phyloP scores from a whole-genome alignment of 176 grass and related monocot species.

The Phragmites australis region DNA sequence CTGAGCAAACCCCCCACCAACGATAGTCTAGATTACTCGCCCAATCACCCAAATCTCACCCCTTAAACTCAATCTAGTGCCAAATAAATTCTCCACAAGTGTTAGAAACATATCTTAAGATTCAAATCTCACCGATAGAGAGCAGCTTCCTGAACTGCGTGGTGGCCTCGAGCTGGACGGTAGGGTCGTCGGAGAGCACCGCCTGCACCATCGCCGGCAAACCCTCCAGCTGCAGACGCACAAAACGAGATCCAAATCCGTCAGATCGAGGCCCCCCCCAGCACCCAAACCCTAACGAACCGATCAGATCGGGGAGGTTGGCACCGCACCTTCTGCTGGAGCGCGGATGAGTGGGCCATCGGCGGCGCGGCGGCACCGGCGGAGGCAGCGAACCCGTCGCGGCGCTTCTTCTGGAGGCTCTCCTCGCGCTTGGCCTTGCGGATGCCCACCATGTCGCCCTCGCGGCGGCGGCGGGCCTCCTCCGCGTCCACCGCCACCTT shows the following conservation, averaged over 20 bases:
- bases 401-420: conserved; percentile 78
- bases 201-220: conserved; percentile 74
- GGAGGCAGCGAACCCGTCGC: conserved; percentile 50
- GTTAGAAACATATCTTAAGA: not conserved
- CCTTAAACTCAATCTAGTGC: not conserved
- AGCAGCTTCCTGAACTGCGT: conserved; percentile 89
- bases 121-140: conserved; percentile 63
- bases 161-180: conserved; percentile 71
- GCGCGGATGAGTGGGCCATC: conserved; percentile 40
- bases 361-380: conserved; percentile 12
- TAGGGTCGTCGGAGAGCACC: conserved; percentile 68
- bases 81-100: not conserved
- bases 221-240: conserved; percentile 55
- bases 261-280: conserved; percentile 38
- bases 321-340: conserved; percentile 64
- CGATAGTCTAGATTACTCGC: not conserved
- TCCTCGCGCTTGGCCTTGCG: conserved; percentile 76
- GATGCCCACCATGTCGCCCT: conserved; percentile 78
- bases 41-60: not conserved
- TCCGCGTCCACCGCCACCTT: conserved; percentile 87
- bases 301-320: conserved; percentile 30
- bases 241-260: conserved; percentile 13
- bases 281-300: not conserved
- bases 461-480: conserved; percentile 69
- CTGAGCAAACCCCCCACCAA: not conserved